These are phyloP conservation scores for Alnus rubra DNA, from an alignment of 306 rosid species.

Conservation along the genomic window DNA sequence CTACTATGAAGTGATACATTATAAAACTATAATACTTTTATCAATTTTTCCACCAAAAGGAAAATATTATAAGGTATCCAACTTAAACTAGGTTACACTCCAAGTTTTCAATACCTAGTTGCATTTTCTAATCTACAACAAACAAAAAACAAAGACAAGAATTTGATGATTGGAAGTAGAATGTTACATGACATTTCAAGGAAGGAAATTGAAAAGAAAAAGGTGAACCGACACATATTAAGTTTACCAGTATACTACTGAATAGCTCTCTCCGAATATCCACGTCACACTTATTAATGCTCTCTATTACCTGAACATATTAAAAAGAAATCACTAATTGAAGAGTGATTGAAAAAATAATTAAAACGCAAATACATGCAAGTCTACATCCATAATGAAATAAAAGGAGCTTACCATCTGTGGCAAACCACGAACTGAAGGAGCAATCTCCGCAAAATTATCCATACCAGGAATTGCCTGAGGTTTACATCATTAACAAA, in stretches of 20 bases:
- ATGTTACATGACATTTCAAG: neutral
- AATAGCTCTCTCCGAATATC: conserved; percentile 96
- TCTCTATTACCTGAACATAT: conserved; percentile 79
- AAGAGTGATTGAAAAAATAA: conserved; percentile 24
- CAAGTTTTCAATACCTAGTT: neutral
- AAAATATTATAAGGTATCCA: neutral
- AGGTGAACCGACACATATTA: conserved; percentile 14
- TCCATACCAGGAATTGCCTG: conserved; percentile 97
- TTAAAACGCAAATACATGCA: neutral
- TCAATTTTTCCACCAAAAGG: neutral
- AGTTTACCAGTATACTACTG: conserved; percentile 90
- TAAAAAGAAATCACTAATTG: conserved; percentile 20
- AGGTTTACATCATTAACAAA: conserved; percentile 24
- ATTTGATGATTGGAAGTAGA: neutral
- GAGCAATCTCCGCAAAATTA: conserved; percentile 68
- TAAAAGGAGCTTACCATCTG: conserved; percentile 65
- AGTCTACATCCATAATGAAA: conserved; percentile 9
- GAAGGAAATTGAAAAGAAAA: neutral
- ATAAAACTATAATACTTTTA: neutral
- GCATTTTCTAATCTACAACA: neutral
- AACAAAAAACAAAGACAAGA: neutral
- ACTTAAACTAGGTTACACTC: neutral
- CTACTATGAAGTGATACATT: neutral
- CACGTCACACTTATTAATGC: conserved; percentile 94
- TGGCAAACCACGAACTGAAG: conserved; percentile 81